Evolutionary conservation across 805 yeast genomes (phyloP).

Genomic region (Cyberlindnera galapagoensis): DNA sequence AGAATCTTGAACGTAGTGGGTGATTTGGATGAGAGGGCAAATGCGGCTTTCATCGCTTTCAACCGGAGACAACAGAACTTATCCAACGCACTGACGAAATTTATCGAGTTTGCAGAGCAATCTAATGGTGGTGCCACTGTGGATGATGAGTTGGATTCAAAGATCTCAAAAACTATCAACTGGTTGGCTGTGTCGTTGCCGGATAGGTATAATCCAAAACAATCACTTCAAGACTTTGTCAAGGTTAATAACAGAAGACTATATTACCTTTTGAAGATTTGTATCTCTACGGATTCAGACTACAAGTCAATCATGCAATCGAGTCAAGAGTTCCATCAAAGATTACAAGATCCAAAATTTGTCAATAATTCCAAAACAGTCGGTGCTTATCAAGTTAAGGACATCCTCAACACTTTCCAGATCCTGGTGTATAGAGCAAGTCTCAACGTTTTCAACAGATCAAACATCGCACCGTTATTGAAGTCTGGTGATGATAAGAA

Average conservation of each 20-base stretch:
- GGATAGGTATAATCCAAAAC: constrained; percentile 38
- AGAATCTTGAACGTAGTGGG: constrained; percentile 45
- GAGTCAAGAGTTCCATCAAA: constrained; percentile 53
- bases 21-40: constrained; percentile 49
- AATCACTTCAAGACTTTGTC: constrained; percentile 46
- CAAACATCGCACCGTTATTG: constrained; percentile 53
- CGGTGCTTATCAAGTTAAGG: constrained; percentile 35
- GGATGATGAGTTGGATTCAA: constrained; percentile 23
- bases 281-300: constrained; percentile 51
- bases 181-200: constrained; percentile 63
- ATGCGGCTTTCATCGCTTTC: constrained; percentile 61
- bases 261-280: constrained; percentile 46
- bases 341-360: constrained; percentile 46
- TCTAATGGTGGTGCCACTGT: constrained; percentile 28
- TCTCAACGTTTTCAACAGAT: constrained; percentile 54
- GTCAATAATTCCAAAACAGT: constrained; percentile 30
- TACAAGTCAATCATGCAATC: constrained; percentile 54
- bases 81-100: constrained; percentile 42
- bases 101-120: constrained; percentile 43
- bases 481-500: constrained; percentile 28
- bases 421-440: constrained; percentile 58
- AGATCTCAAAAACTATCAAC: constrained; percentile 46
- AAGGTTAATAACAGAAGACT: constrained; percentile 53
- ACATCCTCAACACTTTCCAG: constrained; percentile 47
- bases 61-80: constrained; percentile 61